phyloP scores from a whole-genome alignment of 2,329 filamentous ascomycete genomes.

The Didymella pinodella region DNA sequence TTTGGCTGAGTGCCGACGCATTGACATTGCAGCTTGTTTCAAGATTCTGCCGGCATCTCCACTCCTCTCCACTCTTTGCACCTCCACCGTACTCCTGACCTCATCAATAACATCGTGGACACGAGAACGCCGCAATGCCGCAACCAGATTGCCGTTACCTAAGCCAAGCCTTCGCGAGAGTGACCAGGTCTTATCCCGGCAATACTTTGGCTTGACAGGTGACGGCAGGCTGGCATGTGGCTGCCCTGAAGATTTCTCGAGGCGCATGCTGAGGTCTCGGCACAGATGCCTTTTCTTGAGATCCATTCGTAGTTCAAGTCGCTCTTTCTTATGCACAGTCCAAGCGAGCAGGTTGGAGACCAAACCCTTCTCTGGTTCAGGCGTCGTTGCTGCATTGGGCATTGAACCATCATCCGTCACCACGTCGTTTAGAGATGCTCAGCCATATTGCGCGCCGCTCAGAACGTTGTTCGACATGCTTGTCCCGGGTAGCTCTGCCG shows the following conservation, averaged over 20 bases:
- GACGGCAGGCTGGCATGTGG: constrained; percentile 2
- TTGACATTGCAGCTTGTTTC: constrained; percentile 11
- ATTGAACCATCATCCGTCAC: not conserved
- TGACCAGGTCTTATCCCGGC: constrained; percentile 2
- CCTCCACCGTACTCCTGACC: constrained; percentile 7
- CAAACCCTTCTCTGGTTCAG: too few species aligned
- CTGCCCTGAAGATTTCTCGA: not conserved
- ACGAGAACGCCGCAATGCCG: constrained; percentile 1
- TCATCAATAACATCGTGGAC: constrained; percentile 1
- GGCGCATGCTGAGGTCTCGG: not conserved
- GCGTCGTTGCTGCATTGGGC: too few species aligned
- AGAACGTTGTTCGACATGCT: not conserved
- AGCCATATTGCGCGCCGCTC: not conserved
- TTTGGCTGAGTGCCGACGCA: not conserved
- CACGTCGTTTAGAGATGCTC: not conserved
- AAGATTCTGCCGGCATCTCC: constrained; percentile 10
- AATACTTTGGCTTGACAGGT: not conserved
- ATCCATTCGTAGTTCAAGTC: too few species aligned
- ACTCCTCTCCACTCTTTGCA: not conserved
- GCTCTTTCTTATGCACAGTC: too few species aligned
- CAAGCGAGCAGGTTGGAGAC: too few species aligned
- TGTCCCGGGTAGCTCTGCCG: constrained; percentile 10
- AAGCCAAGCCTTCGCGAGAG: constrained; percentile 6
- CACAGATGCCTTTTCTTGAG: not conserved
- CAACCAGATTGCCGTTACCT: constrained; percentile 4